Evolutionary conservation across 2,329 filamentous ascomycete species (phyloP), one percentile per base, ranked within the genome.

Genomic region (Cryphonectria parasitica): DNA sequence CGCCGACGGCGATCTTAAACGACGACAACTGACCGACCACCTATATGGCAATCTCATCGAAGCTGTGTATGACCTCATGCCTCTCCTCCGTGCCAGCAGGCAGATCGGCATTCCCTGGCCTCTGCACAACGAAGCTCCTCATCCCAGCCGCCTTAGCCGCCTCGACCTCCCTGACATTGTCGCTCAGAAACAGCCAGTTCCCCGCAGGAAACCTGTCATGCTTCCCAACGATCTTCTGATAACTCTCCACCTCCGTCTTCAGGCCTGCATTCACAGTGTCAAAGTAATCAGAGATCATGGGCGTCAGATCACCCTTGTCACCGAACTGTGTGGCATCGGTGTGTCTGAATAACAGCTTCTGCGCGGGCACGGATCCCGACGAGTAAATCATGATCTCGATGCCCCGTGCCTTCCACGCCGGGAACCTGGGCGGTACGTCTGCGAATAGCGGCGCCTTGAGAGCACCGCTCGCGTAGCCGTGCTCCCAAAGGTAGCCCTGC

Each of bases 211-310:
- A 81, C 45, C 84, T 81, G 22, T 87, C 78, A 61, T 83, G 77
- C 68, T 83, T 81, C 63, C 79, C 79, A 64, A 87, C 83, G 74
- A 95, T 94, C 75, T 83, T 88, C 74, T 82, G 79, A 80, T 95
- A 96, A 78, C 92, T 95, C 31, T 78, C 79, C 54, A 81, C 78
- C 75, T 93, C 88, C 62, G 86, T 88, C 83, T 96, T 96, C 69
- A 88, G 85, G 1, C 93, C 93, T 43, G 93, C 92, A 78, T 93
- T 95, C 71, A 92, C 88, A 3, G 92, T 95, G 79, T 96, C 93
- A 77, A 93, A 95, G 85, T 89, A 93, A 75, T 86, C 90, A 61
- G 83, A 83, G 71, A 94, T 86, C 69, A 88, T 79, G 1, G 82
- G 81, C 3, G 84, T 87, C 75, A 92, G 79, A 77, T 93, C 88